Evolutionary conservation across 345 rosid genomes (phyloP), one percentile per base, ranked within the genome.

Genomic region (Murraya koenigii): DNA sequence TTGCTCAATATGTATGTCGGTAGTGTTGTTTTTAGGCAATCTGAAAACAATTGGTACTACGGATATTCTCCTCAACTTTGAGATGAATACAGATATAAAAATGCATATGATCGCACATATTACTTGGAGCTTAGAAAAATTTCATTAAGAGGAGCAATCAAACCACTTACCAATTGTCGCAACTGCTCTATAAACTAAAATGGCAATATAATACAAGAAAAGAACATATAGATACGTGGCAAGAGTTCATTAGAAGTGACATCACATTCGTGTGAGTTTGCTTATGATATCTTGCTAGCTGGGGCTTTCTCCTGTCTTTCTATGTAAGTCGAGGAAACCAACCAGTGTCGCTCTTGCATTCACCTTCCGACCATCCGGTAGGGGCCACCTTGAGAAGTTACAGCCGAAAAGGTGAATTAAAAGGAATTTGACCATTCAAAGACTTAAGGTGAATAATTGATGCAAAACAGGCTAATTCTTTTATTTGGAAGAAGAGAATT

Each of bases 291-390:
- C 84, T 79, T 88, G 79, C 82, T 82, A 10, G 90, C 90, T 0
- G 97, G 95, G 65, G 89, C 88, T 77, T 87, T 90, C 72, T 88
- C 91, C 82, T 85, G 89, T 72, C 82, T 86, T 79, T 89, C 86
- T 7, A 95, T 84, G 41, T 95, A 95, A 32, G 97, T 94, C 0
- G 96, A 88, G 1, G 99, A 68, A 95, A 95, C 98, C 98, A 95
- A 44, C 98, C 97, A 8, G 92, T 90, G 76, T 89, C 85, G 39
- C 97, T 97, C n/a, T 87, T 86, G 86, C 86, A 84, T 85, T 95
- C 98, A 70, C 99, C 99, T 85, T 95, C 97, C 0, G 99, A 92
- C 99, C 99, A 95, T 70, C 99, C 99, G 23, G 88, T 90, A 1
- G 93, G 83, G 77, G 91, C 92, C 75, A 95, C 98, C 99, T 93